Conservation (phyloP, 208 protist species). For the Acanthamoeba castellanii region DNA sequence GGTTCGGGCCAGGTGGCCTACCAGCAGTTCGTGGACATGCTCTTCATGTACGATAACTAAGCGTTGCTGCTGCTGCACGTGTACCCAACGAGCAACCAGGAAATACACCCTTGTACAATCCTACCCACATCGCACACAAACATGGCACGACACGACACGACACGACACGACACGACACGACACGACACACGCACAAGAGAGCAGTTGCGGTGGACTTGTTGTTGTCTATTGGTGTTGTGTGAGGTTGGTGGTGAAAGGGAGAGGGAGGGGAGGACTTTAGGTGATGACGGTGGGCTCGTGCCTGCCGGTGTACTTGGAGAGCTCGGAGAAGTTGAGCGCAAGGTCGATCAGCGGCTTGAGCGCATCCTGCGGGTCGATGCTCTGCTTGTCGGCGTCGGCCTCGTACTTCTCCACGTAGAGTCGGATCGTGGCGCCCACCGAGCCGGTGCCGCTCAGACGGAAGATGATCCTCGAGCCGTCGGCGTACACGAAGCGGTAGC, state of each 20-base stretch:
- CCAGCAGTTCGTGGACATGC: conserved; percentile 92
- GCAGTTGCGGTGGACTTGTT: too few species aligned
- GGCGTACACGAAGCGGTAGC: conserved; percentile 95
- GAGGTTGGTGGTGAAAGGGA: not conserved
- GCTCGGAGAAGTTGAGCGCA: conserved; percentile 92
- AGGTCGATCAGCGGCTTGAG: conserved; percentile 92
- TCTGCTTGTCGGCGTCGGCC: conserved; percentile 84
- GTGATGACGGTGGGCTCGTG: conserved; percentile 97
- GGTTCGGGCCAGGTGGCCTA: conserved; percentile 92
- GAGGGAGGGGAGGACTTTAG: conserved; percentile 82
- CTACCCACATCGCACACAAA: not conserved
- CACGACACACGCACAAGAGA: too few species aligned
- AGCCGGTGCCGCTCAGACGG: conserved; percentile 95
- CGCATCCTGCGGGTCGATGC: conserved; percentile 87
- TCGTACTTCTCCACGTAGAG: conserved; percentile 97
- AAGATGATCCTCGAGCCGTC: conserved; percentile 97
- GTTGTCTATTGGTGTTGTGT: not conserved
- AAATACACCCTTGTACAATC: conserved; percentile 22
- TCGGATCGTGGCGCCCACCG: conserved; percentile 96
- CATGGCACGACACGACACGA: not conserved
- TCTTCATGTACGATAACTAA: conserved; percentile 80
- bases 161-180: too few species aligned
- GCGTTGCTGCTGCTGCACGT: not conserved
- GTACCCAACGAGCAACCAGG: not conserved
- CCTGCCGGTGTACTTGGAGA: conserved; percentile 94